These are phyloP conservation scores for Thalia dealbata DNA, from an alignment of 176 grass and related monocot species.

Conservation along the genomic window DNA sequence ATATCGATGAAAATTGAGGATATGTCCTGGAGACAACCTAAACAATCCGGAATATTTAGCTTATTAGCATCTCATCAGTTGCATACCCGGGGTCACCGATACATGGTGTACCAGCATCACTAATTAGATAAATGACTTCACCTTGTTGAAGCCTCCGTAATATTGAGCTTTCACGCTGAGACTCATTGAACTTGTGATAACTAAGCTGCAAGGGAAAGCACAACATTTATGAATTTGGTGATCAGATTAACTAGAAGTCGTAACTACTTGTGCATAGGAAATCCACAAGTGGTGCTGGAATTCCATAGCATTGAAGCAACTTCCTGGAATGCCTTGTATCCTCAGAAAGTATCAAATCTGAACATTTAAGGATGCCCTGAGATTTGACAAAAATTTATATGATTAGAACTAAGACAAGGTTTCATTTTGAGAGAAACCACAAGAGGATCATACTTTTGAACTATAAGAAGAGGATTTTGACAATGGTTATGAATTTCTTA, in stretches of 20 bases:
- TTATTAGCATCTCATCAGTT: conserved; percentile 41
- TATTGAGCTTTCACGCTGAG: conserved; percentile 65
- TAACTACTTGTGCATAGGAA: conserved; percentile 6
- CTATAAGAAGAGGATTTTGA: background rate
- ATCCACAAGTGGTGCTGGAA: conserved; percentile 87
- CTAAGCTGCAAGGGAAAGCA: conserved; percentile 48
- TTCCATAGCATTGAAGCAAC: conserved; percentile 82
- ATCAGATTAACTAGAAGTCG: conserved; percentile 5
- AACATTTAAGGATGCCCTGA: conserved; percentile 85
- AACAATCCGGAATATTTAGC: background rate
- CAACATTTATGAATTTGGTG: no score
- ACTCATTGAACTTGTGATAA: conserved; percentile 96
- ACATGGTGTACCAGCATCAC: conserved; percentile 88
- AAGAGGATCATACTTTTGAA: background rate
- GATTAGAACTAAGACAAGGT: conserved; percentile 15
- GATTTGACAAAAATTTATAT: background rate
- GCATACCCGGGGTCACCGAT: conserved; percentile 85
- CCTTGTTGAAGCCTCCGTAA: conserved; percentile 77
- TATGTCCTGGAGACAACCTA: no score
- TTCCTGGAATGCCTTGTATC: conserved; percentile 95
- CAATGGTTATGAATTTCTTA: no score
- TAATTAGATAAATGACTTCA: conserved; percentile 80
- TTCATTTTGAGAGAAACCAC: background rate
- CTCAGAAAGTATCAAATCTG: conserved; percentile 78
- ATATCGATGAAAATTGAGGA: no score